phyloP scores from a whole-genome alignment of 352 stramenopile genomes.

The Phytophthora colocasiae region DNA sequence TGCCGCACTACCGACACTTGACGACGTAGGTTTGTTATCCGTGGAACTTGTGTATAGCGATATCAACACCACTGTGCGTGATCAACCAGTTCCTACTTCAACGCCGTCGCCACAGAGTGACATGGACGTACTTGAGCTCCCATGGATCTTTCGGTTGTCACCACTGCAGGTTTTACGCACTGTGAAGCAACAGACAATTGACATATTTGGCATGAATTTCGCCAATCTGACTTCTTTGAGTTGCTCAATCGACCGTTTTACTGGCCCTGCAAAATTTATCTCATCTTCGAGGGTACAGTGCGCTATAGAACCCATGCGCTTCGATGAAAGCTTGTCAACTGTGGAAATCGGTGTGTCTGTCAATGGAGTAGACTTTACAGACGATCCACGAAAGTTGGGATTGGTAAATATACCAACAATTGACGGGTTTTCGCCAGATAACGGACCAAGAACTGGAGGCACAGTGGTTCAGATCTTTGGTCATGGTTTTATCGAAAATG shows the following conservation, averaged over 20 bases:
- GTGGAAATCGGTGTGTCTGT: slow-evolving; percentile 37
- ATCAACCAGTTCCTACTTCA: slow-evolving; percentile 19
- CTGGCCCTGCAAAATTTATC: slow-evolving; percentile 17
- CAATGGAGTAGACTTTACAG: slow-evolving; percentile 44
- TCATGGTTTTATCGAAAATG: slow-evolving; percentile 29
- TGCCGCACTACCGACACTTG: slow-evolving; percentile 20
- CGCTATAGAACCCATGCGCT: slow-evolving; percentile 22
- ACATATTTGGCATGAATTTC: slow-evolving; percentile 45
- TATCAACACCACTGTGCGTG: slow-evolving; percentile 6
- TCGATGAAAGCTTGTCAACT: background rate
- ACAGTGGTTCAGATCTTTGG: slow-evolving; percentile 33
- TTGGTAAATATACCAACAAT: slow-evolving; percentile 27
- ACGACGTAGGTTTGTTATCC: slow-evolving; percentile 23
- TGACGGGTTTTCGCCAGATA: slow-evolving; percentile 16
- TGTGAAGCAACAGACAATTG: slow-evolving; percentile 24
- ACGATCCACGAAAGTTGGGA: background rate
- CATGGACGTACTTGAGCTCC: slow-evolving; percentile 18
- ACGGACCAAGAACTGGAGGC: slow-evolving; percentile 31
- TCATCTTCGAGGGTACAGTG: slow-evolving; percentile 45
- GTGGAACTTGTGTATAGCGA: slow-evolving; percentile 25
- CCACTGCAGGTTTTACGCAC: slow-evolving; percentile 20
- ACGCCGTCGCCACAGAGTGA: slow-evolving; percentile 38
- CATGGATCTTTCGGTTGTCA: slow-evolving; percentile 34
- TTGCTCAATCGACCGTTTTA: slow-evolving; percentile 24
- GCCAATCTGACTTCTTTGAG: slow-evolving; percentile 27